Evolutionary conservation across 2,329 filamentous ascomycete genomes (phyloP), one percentile per base, ranked within the genome.

Genomic region (Epichloe elymi): DNA sequence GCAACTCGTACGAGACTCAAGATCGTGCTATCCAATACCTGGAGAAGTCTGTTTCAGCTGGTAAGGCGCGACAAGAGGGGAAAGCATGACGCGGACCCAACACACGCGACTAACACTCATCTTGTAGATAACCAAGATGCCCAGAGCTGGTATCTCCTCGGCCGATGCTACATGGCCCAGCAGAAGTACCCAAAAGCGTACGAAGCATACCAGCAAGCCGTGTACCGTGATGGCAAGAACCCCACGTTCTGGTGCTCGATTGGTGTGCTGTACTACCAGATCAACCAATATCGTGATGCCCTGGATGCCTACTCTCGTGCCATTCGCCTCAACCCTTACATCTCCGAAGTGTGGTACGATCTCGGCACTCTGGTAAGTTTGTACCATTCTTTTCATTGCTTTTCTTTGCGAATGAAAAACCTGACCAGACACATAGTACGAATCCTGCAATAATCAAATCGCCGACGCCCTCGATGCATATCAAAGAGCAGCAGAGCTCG

Each of bases 181-280:
- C 88, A 95, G 67, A 97, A 97, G 67, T 97, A 97, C 61, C 91
- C 91, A 62, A 97, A 97, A 67, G 93, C 93, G 0, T 97, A 97
- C 61, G 93, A 98, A 65, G 91, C 93, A 5, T 97, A 97, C 67
- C 93, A 98, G 66, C 93, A 98, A 72, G 93, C 93, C 3, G 93
- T 98, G 39, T 98, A 98, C 65, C 88, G 93, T 52, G 93, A 98
- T 65, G 93, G 93, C 36, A 85, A 93, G 59, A 97, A 97, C 66
- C 93, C 93, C 17, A 97, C 93, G 2, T 98, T 97, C 74, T 98
- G 93, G 93, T 97, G 93, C 73, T 97, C 91, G 10, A 98, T 98
- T 64, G 93, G 93, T 66, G 93, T 98, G 15, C 78, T 98, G 53
- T 98, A 98, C 68, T 98, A 97, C 71, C 93, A 97, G 70, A 98